These are phyloP conservation scores for Hypoxylon cercidicola DNA, from an alignment of 495 filamentous ascomycete species.

Conservation along the genomic window DNA sequence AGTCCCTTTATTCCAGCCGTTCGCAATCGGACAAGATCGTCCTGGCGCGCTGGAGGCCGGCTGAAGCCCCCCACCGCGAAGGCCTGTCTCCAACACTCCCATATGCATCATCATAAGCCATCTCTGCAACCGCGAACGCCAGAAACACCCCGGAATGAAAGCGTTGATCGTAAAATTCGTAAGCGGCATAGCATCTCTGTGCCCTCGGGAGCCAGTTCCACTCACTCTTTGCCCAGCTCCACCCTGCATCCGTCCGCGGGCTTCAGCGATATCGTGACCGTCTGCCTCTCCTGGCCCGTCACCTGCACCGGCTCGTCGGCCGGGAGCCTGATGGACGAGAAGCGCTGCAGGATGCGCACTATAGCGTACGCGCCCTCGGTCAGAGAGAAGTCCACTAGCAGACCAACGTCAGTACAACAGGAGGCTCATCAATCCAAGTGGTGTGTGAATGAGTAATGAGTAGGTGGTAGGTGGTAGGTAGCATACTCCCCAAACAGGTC, in stretches of 20 bases:
- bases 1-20: too few species aligned
- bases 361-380: slow-evolving; percentile 48
- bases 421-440: neutral
- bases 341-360: slow-evolving; percentile 50
- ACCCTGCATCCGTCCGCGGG: slow-evolving; percentile 34
- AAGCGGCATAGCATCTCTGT: neutral
- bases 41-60: too few species aligned
- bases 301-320: slow-evolving; percentile 25
- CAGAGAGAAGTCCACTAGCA: slow-evolving; percentile 38
- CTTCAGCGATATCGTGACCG: slow-evolving; percentile 27
- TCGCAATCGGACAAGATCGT: too few species aligned
- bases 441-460: neutral
- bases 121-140: neutral
- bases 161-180: slow-evolving; percentile 13
- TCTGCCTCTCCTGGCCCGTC: slow-evolving; percentile 32
- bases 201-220: neutral
- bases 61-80: too few species aligned
- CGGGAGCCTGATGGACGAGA: slow-evolving; percentile 29
- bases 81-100: too few species aligned
- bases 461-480: neutral
- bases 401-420: slow-evolving; percentile 1
- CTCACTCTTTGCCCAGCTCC: slow-evolving; percentile 21
- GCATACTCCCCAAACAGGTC: slow-evolving; percentile 24
- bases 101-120: too few species aligned
- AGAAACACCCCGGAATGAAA: neutral